Evolutionary conservation across 371 early-diverging fungal species (phyloP).

Genomic region (Mortierella sp.): DNA sequence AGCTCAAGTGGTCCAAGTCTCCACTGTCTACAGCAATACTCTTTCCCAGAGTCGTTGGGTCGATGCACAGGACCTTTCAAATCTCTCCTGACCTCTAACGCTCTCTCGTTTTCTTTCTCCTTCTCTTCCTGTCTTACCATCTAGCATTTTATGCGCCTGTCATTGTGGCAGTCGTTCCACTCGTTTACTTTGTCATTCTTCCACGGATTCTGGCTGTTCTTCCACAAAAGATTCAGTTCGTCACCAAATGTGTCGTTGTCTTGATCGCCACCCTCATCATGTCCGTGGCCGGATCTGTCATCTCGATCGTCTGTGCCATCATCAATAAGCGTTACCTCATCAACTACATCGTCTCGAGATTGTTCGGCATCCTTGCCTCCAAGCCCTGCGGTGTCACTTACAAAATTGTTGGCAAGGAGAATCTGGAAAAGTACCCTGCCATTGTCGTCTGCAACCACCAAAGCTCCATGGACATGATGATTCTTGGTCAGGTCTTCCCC

Average conservation of each 20-base stretch:
- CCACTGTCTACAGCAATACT: too few species aligned
- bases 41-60: too few species aligned
- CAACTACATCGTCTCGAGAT: conserved; percentile 71
- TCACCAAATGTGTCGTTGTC: conserved; percentile 32
- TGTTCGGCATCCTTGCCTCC: conserved; percentile 61
- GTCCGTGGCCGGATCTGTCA: conserved; percentile 44
- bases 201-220: conserved; percentile 32
- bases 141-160: background rate
- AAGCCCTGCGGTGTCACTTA: conserved; percentile 67
- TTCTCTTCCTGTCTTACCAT: background rate
- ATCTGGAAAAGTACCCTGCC: conserved; percentile 66
- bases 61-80: too few species aligned
- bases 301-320: conserved; percentile 44
- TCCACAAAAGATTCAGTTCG: conserved; percentile 40
- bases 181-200: conserved; percentile 20
- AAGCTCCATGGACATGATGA: conserved; percentile 80
- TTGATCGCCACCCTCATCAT: conserved; percentile 37
- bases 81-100: too few species aligned
- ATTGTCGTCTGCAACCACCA: conserved; percentile 92
- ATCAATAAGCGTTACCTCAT: conserved; percentile 57
- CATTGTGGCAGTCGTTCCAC: conserved; percentile 13
- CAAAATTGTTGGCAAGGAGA: conserved; percentile 70
- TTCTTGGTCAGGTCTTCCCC: conserved; percentile 80
- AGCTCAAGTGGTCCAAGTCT: too few species aligned
- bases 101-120: background rate